These are phyloP conservation scores for Beauveria sp. DNA, from an alignment of 2,329 filamentous ascomycete genomes.

Conservation along the genomic window DNA sequence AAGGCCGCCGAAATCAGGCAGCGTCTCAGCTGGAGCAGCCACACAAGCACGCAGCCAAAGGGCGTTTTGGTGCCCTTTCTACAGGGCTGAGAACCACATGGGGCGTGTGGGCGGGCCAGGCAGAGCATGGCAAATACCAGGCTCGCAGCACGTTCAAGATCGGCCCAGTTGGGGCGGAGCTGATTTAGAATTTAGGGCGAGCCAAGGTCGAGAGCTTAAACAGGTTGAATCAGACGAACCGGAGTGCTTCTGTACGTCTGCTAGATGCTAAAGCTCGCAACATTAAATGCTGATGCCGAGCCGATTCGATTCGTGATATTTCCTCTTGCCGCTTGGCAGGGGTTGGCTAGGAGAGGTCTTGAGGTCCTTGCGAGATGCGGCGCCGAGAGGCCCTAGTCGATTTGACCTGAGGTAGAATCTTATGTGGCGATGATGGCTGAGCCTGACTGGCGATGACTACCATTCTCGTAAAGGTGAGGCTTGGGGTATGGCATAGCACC, in stretches of 20 bases:
- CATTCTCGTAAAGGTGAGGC: neutral
- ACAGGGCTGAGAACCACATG: constrained; percentile 10
- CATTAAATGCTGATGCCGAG: neutral
- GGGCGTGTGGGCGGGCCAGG: neutral
- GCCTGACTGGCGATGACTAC: neutral
- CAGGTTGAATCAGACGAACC: neutral
- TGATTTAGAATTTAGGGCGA: neutral
- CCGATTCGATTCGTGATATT: neutral
- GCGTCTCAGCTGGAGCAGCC: constrained; percentile 1
- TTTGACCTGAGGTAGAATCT: neutral
- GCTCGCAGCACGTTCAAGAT: constrained; percentile 2
- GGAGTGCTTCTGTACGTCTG: neutral
- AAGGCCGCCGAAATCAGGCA: constrained; percentile 1
- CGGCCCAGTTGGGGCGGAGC: neutral
- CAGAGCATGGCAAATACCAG: neutral
- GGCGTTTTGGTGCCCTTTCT: neutral
- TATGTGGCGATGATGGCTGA: neutral
- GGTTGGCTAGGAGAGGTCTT: neutral
- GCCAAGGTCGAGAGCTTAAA: neutral
- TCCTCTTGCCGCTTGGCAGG: neutral
- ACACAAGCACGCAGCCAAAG: neutral
- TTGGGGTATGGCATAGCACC: neutral
- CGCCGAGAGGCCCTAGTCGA: neutral
- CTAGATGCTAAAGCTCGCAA: neutral
- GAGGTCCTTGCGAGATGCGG: neutral